These are phyloP conservation scores for Phytophthora niederhauseri DNA, from an alignment of 352 stramenopile species.

Conservation along the genomic window DNA sequence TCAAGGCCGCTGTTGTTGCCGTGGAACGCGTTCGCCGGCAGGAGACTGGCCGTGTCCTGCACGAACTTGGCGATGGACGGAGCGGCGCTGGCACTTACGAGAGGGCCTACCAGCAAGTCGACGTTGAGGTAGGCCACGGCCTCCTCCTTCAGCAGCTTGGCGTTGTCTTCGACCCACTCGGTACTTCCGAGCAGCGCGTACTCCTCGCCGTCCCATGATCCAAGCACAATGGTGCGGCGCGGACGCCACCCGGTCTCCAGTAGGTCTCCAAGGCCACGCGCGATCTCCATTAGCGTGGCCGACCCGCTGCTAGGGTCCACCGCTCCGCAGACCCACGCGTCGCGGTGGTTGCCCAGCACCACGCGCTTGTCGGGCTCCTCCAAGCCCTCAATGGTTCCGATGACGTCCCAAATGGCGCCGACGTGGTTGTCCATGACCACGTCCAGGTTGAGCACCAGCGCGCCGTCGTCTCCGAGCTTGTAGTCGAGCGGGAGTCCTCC, in stretches of 20 bases:
- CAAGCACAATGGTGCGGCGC: slow-evolving; percentile 64
- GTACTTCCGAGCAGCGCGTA: slow-evolving; percentile 75
- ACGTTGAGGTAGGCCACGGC: slow-evolving; percentile 80
- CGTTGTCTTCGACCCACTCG: slow-evolving; percentile 63
- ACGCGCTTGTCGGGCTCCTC: slow-evolving; percentile 53
- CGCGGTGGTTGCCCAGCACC: slow-evolving; percentile 76
- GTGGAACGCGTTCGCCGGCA: slow-evolving; percentile 43
- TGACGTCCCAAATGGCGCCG: slow-evolving; percentile 59
- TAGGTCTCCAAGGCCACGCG: slow-evolving; percentile 52
- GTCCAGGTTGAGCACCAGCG: slow-evolving; percentile 55
- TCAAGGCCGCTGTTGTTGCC: slow-evolving; percentile 13
- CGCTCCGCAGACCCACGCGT: slow-evolving; percentile 79
- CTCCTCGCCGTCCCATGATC: slow-evolving; percentile 80
- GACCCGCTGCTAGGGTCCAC: slow-evolving; percentile 72
- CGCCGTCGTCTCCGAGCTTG: slow-evolving; percentile 60
- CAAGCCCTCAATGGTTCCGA: slow-evolving; percentile 54
- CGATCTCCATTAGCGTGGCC: slow-evolving; percentile 63
- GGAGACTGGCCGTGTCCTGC: slow-evolving; percentile 45
- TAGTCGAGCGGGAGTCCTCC: slow-evolving; percentile 70
- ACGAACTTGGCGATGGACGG: slow-evolving; percentile 64
- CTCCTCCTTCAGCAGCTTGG: slow-evolving; percentile 48
- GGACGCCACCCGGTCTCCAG: slow-evolving; percentile 57
- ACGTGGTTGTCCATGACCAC: slow-evolving; percentile 79
- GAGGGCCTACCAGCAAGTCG: slow-evolving; percentile 57
- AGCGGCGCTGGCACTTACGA: slow-evolving; percentile 46